Conservation (phyloP, 495 filamentous ascomycete species). For the Trichoderma erinaceum region DNA sequence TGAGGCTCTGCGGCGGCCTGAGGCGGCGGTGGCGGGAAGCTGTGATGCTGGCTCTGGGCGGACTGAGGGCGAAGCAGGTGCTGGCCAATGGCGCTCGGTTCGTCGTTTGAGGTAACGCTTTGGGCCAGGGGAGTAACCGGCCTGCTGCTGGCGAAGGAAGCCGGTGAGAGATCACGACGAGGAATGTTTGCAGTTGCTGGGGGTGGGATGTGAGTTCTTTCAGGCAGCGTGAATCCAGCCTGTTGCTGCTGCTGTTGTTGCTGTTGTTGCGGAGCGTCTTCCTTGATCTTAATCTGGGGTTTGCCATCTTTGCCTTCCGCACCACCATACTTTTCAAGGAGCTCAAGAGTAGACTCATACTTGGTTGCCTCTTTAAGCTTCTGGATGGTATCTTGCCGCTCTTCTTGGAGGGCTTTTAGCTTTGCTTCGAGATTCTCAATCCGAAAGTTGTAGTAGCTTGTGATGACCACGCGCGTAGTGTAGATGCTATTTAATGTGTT, state of each 20-base stretch:
- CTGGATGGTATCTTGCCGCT: constrained; percentile 81
- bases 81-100: constrained; percentile 43
- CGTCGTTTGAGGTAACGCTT: constrained; percentile 26
- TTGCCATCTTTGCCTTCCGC: constrained; percentile 43
- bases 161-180: background rate
- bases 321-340: constrained; percentile 90
- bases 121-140: constrained; percentile 16
- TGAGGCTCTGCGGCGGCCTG: constrained; percentile 41
- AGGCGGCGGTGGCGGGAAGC: constrained; percentile 18
- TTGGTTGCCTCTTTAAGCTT: constrained; percentile 91
- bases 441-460: constrained; percentile 74
- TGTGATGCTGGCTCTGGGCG: constrained; percentile 34
- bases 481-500: constrained; percentile 53
- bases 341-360: constrained; percentile 87
- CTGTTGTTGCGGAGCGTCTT: constrained; percentile 19
- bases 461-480: constrained; percentile 50
- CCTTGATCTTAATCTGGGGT: constrained; percentile 30
- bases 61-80: constrained; percentile 41
- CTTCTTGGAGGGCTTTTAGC: constrained; percentile 67
- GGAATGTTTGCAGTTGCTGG: constrained; percentile 86
- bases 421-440: constrained; percentile 58
- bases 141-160: constrained; percentile 23
- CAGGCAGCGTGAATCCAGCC: constrained; percentile 17
- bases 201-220: constrained; percentile 57
- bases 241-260: constrained; percentile 12